A percentile compares a stretch with the other conserved stretches of the same genome.
Conservation (phyloP, 2,329 filamentous ascomycete genomes). For the Madurella mycetomatis region DNA sequence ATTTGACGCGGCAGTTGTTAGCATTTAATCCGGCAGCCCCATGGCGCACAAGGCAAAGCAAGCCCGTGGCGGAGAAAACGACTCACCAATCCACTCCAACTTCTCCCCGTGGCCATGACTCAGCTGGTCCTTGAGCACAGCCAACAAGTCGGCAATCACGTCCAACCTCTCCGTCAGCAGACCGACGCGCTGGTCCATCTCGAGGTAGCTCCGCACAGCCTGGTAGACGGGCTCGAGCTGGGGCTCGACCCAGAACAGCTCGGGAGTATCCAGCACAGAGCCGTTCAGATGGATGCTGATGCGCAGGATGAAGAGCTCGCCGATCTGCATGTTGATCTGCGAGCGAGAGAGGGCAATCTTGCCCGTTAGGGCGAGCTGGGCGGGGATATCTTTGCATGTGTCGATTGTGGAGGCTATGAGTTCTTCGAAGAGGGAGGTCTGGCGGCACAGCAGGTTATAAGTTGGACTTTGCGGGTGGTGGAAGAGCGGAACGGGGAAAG, state of each 20-base stretch:
- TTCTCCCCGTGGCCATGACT: constrained; percentile 90
- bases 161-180: constrained; percentile 85
- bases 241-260: constrained; percentile 97
- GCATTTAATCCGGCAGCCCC: neutral
- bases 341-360: constrained; percentile 83
- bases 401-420: constrained; percentile 91
- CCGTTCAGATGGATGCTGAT: constrained; percentile 99
- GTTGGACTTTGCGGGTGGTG: constrained; percentile 17
- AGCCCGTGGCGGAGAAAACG: constrained; percentile 4
- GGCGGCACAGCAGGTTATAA: neutral
- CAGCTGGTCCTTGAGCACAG: constrained; percentile 91
- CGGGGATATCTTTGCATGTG: constrained; percentile 86
- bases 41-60: neutral
- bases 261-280: constrained; percentile 91
- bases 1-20: neutral
- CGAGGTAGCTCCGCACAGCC: constrained; percentile 88
- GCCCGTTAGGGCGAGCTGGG: constrained; percentile 86
- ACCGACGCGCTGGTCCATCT: constrained; percentile 94
- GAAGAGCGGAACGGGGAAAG: neutral
- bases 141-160: constrained; percentile 88
- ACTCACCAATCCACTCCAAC: constrained; percentile 81
- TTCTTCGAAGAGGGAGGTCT: constrained; percentile 95
- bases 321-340: constrained; percentile 99
- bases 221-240: constrained; percentile 95
- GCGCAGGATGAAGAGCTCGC: constrained; percentile 92